A percentile compares a stretch with the other conserved stretches of the same genome.
These are phyloP conservation scores for Akanthomyces muscarius DNA, from an alignment of 2,329 filamentous ascomycete species.

Conservation along the genomic window DNA sequence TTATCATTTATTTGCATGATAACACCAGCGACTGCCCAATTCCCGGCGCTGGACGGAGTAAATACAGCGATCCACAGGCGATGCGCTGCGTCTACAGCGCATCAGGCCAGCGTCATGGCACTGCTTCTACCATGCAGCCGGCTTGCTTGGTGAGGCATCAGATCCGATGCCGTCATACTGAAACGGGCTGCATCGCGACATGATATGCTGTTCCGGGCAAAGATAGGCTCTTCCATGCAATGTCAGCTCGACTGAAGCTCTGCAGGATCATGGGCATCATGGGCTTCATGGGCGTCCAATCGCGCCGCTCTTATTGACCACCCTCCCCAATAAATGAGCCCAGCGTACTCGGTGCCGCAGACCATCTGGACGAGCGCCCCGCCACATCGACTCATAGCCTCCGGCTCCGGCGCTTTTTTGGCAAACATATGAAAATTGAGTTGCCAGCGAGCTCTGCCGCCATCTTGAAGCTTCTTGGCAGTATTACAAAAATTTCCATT, in stretches of 20 bases:
- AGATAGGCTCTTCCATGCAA: neutral
- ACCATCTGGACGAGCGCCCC: neutral
- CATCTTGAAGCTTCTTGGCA: neutral
- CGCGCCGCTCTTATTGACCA: conserved; percentile 4
- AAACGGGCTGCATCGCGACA: neutral
- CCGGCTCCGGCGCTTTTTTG: conserved; percentile 7
- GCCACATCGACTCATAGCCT: conserved; percentile 14
- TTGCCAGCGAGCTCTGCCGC: neutral
- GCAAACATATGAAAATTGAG: conserved; percentile 3
- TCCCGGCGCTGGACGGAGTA: no score
- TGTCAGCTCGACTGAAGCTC: neutral
- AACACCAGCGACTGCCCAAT: no score
- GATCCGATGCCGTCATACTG: neutral
- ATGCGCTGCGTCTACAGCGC: no score
- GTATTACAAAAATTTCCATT: neutral
- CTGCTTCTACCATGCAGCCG: neutral
- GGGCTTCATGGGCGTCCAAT: conserved; percentile 7
- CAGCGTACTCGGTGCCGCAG: neutral
- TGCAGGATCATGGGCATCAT: neutral
- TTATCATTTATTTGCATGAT: no score
- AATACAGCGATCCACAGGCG: neutral
- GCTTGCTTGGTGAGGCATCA: neutral
- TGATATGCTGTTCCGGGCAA: neutral
- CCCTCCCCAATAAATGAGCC: neutral
- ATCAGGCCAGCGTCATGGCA: neutral